phyloP scores from a whole-genome alignment of 2,329 filamentous ascomycete species.

The Cladosporium cucumerinum region DNA sequence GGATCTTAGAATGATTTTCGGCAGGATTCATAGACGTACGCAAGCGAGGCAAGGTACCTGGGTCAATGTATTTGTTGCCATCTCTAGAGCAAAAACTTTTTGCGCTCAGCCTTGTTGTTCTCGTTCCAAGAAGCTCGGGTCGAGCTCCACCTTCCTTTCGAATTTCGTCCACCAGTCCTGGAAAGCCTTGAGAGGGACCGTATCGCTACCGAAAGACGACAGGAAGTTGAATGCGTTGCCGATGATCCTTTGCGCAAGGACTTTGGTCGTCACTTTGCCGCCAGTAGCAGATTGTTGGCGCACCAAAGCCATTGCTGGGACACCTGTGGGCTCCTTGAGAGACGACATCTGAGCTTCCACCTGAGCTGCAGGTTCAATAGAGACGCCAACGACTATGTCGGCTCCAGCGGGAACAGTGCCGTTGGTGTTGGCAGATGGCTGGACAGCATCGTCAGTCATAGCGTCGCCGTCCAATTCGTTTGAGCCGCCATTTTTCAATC shows the following conservation, averaged over 20 bases:
- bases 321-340: constrained; percentile 43
- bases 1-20: not conserved
- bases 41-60: not conserved
- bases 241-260: constrained; percentile 89
- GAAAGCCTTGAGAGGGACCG: constrained; percentile 91
- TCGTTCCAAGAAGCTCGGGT: constrained; percentile 85
- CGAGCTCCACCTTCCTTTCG: constrained; percentile 76
- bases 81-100: not conserved
- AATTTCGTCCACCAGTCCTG: constrained; percentile 99
- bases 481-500: constrained; percentile 37
- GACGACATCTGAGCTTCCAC: constrained; percentile 68
- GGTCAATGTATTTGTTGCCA: not conserved
- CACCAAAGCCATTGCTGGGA: constrained; percentile 36
- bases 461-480: constrained; percentile 50
- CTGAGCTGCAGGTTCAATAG: constrained; percentile 70
- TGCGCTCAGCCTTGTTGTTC: constrained; percentile 42
- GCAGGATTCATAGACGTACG: not conserved
- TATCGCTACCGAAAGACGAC: constrained; percentile 81
- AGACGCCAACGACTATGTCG: constrained; percentile 74
- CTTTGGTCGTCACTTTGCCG: constrained; percentile 59
- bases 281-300: constrained; percentile 22
- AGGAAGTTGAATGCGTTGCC: constrained; percentile 97
- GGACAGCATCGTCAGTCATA: constrained; percentile 41
- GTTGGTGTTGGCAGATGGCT: constrained; percentile 20
- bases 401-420: constrained; percentile 26